phyloP scores from a whole-genome alignment of 108 stramenopile species.

The Fistulifera pelliculosa region DNA sequence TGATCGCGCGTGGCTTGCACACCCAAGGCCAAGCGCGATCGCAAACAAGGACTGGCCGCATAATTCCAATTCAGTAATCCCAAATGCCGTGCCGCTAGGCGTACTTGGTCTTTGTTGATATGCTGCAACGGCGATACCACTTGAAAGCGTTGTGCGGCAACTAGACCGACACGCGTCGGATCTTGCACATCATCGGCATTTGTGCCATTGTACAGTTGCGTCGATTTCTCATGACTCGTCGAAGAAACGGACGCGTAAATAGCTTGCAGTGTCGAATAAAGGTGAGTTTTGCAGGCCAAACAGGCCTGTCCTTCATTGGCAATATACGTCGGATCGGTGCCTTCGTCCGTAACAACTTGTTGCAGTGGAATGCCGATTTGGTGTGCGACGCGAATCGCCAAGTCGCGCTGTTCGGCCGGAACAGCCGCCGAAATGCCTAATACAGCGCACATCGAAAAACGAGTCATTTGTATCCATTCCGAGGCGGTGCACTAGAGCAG shows the following conservation, averaged over 20 bases:
- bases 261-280: slow-evolving; percentile 70
- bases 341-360: slow-evolving; percentile 69
- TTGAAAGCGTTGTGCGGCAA: slow-evolving; percentile 60
- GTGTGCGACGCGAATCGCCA: slow-evolving; percentile 62
- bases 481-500: slow-evolving; percentile 46
- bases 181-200: slow-evolving; percentile 84
- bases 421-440: slow-evolving; percentile 82
- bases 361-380: slow-evolving; percentile 57
- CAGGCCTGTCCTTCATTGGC: slow-evolving; percentile 84
- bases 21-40: slow-evolving; percentile 85
- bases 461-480: slow-evolving; percentile 9
- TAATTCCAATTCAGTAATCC: slow-evolving; percentile 86
- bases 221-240: neutral
- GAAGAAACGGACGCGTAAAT: slow-evolving; percentile 28
- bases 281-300: slow-evolving; percentile 91
- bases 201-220: slow-evolving; percentile 89
- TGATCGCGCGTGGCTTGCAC: slow-evolving; percentile 68
- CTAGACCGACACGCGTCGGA: slow-evolving; percentile 76
- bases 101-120: slow-evolving; percentile 70
- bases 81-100: slow-evolving; percentile 52
- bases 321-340: slow-evolving; percentile 66
- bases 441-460: too few relatives aligned
- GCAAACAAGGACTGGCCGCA: slow-evolving; percentile 89
- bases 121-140: slow-evolving; percentile 71
- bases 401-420: slow-evolving; percentile 54